These are phyloP conservation scores for Aphanocladium album DNA, from an alignment of 2,329 filamentous ascomycete species.

Conservation along the genomic window DNA sequence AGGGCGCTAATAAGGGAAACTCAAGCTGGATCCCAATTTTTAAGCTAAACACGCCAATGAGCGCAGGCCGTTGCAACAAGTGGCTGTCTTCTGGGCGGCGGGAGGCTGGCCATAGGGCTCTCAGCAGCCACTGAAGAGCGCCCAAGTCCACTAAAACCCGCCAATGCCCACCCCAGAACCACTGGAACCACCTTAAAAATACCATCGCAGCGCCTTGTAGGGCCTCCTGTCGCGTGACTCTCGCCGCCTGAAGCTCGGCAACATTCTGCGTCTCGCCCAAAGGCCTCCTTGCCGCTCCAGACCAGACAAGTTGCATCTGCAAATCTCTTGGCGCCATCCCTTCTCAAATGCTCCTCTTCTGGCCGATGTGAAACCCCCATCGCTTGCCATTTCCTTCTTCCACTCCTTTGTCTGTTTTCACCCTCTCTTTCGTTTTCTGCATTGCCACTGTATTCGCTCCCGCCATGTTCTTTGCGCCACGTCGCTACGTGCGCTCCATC, in stretches of 20 bases:
- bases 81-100: neutral
- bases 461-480: constrained; percentile 4
- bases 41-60: neutral
- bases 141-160: neutral
- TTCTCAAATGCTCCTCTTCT: neutral
- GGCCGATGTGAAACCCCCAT: neutral
- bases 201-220: neutral
- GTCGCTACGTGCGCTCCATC: constrained; percentile 12
- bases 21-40: neutral
- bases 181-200: neutral
- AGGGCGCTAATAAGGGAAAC: neutral
- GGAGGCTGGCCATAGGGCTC: neutral
- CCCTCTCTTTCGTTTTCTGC: neutral
- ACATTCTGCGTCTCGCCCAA: neutral
- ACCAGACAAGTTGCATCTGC: neutral
- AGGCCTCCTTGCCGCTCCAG: neutral
- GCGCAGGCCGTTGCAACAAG: too few species aligned
- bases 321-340: neutral
- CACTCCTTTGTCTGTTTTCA: neutral
- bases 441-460: neutral
- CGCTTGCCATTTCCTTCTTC: neutral
- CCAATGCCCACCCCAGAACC: neutral
- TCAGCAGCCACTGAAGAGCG: neutral
- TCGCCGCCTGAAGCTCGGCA: neutral
- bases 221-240: neutral